phyloP scores from a whole-genome alignment of 2,329 filamentous ascomycete genomes.

The Calonectria multiphialidica region DNA sequence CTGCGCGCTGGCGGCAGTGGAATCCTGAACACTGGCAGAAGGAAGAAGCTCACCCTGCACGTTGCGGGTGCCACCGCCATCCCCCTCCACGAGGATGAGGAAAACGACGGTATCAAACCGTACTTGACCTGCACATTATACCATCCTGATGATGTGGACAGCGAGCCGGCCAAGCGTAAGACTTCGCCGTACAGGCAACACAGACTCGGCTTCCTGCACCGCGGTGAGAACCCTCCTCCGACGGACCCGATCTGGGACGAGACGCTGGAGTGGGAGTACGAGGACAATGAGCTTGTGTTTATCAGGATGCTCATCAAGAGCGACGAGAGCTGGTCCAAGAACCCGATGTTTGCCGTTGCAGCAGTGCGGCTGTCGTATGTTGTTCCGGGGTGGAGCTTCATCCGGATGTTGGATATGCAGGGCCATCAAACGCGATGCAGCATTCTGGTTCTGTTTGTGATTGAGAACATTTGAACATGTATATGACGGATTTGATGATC shows the following conservation, averaged over 20 bases:
- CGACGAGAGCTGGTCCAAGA: slow-evolving; percentile 71
- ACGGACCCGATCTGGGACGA: slow-evolving; percentile 77
- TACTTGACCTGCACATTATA: slow-evolving; percentile 76
- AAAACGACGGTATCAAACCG: slow-evolving; percentile 67
- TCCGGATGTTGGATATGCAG: slow-evolving; percentile 74
- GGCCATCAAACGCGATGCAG: slow-evolving; percentile 74
- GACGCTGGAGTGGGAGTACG: slow-evolving; percentile 75
- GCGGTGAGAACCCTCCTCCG: slow-evolving; percentile 67
- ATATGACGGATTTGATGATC: not conserved
- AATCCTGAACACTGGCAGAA: slow-evolving; percentile 57
- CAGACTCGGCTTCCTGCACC: slow-evolving; percentile 66
- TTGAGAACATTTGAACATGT: slow-evolving; percentile 54
- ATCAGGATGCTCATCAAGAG: slow-evolving; percentile 75
- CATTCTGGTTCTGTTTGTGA: slow-evolving; percentile 71
- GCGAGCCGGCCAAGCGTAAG: slow-evolving; percentile 69
- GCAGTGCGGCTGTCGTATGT: slow-evolving; percentile 71
- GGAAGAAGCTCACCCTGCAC: slow-evolving; percentile 66
- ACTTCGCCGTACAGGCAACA: slow-evolving; percentile 72
- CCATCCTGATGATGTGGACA: slow-evolving; percentile 65
- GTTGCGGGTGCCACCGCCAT: slow-evolving; percentile 73
- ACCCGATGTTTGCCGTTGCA: slow-evolving; percentile 72
- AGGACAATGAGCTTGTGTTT: slow-evolving; percentile 75
- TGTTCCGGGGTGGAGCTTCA: slow-evolving; percentile 70
- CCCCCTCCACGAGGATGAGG: slow-evolving; percentile 63
- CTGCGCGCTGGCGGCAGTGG: slow-evolving; percentile 69